phyloP scores from a whole-genome alignment of 768 basidiomycete species.

The Sporobolomyces roseus region DNA sequence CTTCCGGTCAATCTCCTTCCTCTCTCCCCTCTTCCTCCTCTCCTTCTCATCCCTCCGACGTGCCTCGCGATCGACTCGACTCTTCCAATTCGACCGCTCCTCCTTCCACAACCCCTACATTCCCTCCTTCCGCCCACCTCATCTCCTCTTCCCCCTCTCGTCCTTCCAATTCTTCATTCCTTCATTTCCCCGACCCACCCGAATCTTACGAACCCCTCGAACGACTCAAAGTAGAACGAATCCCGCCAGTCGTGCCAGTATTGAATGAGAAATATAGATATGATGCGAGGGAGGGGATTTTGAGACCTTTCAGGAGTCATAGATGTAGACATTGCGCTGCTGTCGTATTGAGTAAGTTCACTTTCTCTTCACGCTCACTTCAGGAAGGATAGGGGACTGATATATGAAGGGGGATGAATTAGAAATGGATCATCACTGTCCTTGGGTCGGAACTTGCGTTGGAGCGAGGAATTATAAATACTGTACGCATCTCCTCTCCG shows the following conservation, averaged over 20 bases:
- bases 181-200: conserved; percentile 35
- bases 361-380: neutral
- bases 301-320: conserved; percentile 37
- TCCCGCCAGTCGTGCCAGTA: conserved; percentile 27
- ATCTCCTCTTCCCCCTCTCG: neutral
- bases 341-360: conserved; percentile 28
- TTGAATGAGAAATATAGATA: conserved; percentile 36
- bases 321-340: conserved; percentile 37
- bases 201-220: conserved; percentile 23
- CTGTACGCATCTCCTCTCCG: conserved; percentile 17
- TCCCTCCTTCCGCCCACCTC: too few relatives aligned
- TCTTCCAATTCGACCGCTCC: too few relatives aligned
- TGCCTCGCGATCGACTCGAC: too few relatives aligned
- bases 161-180: conserved; percentile 10
- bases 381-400: neutral
- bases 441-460: conserved; percentile 34
- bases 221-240: conserved; percentile 15
- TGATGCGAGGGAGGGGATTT: conserved; percentile 29
- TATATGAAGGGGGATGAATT: too few relatives aligned
- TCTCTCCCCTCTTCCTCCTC: neutral
- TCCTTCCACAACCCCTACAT: too few relatives aligned
- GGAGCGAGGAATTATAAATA: conserved; percentile 43
- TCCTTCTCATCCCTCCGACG: too few relatives aligned
- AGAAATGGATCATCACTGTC: conserved; percentile 42
- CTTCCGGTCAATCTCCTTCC: neutral